Conservation (phyloP, 495 filamentous ascomycete genomes). For the Daldinia decipiens region DNA sequence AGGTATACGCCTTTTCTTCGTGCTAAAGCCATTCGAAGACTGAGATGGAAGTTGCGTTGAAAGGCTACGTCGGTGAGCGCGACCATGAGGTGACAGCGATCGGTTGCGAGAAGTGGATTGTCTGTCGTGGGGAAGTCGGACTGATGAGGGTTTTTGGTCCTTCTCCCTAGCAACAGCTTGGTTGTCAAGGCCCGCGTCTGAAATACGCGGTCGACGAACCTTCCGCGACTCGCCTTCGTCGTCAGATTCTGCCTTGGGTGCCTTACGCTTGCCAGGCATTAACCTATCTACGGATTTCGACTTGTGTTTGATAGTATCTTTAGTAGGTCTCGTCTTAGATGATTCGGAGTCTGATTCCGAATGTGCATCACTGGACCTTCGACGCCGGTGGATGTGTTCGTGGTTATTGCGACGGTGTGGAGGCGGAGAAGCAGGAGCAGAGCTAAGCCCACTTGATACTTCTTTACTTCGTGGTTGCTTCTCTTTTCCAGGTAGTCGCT, state of each 20-base stretch:
- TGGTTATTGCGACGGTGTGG: conserved; percentile 38
- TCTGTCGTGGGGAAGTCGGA: conserved; percentile 51
- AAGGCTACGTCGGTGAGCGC: conserved; percentile 68
- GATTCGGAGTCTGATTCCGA: conserved; percentile 61
- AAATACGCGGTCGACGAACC: conserved; percentile 58
- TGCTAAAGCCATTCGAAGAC: conserved; percentile 61
- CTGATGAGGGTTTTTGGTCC: conserved; percentile 46
- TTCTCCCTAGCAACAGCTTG: conserved; percentile 46
- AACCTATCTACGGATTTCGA: conserved; percentile 52
- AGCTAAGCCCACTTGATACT: conserved; percentile 64
- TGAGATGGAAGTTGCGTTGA: conserved; percentile 68
- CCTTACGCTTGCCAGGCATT: conserved; percentile 57
- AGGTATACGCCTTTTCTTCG: conserved; percentile 66
- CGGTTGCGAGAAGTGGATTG: conserved; percentile 59
- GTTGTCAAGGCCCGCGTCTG: conserved; percentile 56
- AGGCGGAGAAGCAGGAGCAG: conserved; percentile 62
- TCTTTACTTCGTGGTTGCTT: conserved; percentile 58
- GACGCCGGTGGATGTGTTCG: conserved; percentile 52
- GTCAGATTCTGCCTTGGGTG: conserved; percentile 58
- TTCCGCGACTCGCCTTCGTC: conserved; percentile 61
- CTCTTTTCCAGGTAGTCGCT: conserved; percentile 55
- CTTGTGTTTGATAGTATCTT: conserved; percentile 52
- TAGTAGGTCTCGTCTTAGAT: conserved; percentile 49
- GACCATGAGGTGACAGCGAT: conserved; percentile 71
- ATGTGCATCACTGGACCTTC: conserved; percentile 53